phyloP scores from a whole-genome alignment of 176 grass and related monocot genomes.

The Phyllostachys edulis region DNA sequence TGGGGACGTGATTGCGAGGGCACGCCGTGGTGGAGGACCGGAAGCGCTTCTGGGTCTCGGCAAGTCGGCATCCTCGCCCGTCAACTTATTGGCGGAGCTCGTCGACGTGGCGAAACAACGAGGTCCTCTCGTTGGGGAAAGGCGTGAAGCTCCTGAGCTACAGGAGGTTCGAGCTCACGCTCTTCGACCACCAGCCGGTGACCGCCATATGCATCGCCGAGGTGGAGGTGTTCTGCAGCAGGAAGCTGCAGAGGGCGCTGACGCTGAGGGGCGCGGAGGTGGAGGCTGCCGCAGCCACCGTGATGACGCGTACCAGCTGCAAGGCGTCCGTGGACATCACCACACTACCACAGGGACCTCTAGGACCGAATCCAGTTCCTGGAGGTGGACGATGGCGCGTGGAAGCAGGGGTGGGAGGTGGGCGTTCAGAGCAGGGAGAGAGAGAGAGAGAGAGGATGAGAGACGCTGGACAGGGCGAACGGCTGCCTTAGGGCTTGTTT shows the following conservation, averaged over 20 bases:
- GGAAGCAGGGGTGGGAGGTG: slow-evolving; percentile 95
- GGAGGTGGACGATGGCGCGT: slow-evolving; percentile 72
- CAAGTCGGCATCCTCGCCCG: too few relatives aligned
- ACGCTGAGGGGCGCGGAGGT: slow-evolving; percentile 83
- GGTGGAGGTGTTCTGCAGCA: slow-evolving; percentile 78
- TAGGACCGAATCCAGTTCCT: slow-evolving; percentile 91
- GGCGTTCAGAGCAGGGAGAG: too few relatives aligned
- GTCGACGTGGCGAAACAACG: background rate
- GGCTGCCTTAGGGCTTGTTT: too few relatives aligned
- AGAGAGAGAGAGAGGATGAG: too few relatives aligned
- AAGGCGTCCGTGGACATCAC: slow-evolving; percentile 69
- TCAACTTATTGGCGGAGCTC: too few relatives aligned
- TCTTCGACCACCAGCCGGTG: slow-evolving; percentile 91
- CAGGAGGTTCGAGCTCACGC: slow-evolving; percentile 49
- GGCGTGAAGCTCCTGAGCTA: slow-evolving; percentile 54
- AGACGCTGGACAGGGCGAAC: too few relatives aligned
- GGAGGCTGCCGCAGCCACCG: slow-evolving; percentile 41
- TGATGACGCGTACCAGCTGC: slow-evolving; percentile 14
- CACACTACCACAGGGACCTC: slow-evolving; percentile 79
- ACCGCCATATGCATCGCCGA: slow-evolving; percentile 65
- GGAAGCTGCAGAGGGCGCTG: slow-evolving; percentile 84
- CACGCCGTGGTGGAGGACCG: too few relatives aligned
- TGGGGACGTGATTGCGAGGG: too few relatives aligned
- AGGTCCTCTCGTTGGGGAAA: slow-evolving; percentile 67
- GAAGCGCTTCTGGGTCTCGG: too few relatives aligned